Evolutionary conservation across 2,329 filamentous ascomycete species (phyloP), one percentile per base, ranked within the genome.

Genomic region (Epichloe hybrida): DNA sequence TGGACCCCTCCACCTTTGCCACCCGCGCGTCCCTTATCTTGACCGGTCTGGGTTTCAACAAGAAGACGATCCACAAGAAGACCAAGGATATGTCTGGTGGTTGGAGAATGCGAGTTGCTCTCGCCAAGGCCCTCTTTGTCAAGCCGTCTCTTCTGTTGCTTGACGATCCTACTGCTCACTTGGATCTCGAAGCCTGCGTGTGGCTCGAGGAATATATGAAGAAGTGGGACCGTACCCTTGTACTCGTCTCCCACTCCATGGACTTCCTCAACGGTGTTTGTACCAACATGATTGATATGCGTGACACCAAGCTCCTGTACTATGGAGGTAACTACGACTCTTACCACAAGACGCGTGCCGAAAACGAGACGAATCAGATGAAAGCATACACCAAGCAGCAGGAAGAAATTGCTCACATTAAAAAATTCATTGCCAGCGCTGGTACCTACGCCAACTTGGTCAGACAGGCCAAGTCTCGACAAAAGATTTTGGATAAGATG

Each of bases 401-500:
- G 69, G 93, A 98, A 56, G 93, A 98, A 76, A 98, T 98, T 69
- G 80, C 83, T 60, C 94, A 98, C 77, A 98, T 98, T 79, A 97
- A 98, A 79, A 96, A 97, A 75, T 98, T 98, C 79, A 98, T 98
- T 69, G 93, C 94, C 65, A 96, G 91, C 55, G 93, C 93, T 52
- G 93, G 94, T 90, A 98, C 93, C 54, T 98, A 98, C 66, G 93
- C 94, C 80, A 98, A 98, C 77, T 79, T 98, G 76, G 93, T 98
- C 66, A 81, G 88, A 69, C 93, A 98, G 74, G 94, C 94, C 72
- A 98, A 98, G 79, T 97, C 93, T 42, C 84, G 93, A 58, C 93
- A 98, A 73, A 98, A 98, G 88, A 97, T 97, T 70, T 79, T 97
- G 59, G 93, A 98, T 80, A 98, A 98, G 84, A 98, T 98, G 93